phyloP scores from a whole-genome alignment of 129 eudicot genomes.

The Artemisia argyi region DNA sequence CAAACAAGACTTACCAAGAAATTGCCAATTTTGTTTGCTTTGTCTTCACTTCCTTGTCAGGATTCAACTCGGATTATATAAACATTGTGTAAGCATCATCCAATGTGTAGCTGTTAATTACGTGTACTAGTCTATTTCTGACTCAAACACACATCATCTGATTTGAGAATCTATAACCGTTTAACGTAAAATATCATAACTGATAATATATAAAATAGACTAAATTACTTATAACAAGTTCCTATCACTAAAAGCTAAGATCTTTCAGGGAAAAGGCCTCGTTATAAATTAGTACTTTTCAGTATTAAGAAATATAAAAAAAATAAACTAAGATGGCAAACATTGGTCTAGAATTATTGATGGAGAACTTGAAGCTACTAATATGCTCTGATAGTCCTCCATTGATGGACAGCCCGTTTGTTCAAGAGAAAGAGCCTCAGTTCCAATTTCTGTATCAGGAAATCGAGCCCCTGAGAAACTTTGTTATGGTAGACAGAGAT shows the following conservation, averaged over 20 bases:
- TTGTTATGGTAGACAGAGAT: conserved; percentile 29
- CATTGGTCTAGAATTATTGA: conserved; percentile 43
- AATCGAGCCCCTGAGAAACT: conserved; percentile 41
- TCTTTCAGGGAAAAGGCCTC: conserved; percentile 12
- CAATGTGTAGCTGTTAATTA: conserved; percentile 11
- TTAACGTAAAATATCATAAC: background rate
- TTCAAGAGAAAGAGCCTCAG: conserved; percentile 40
- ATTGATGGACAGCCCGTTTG: conserved; percentile 30
- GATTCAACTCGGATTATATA: conserved; percentile 11
- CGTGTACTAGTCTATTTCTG: conserved; percentile 26
- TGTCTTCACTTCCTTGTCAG: conserved; percentile 24
- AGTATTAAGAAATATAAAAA: conserved; percentile 7
- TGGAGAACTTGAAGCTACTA: conserved; percentile 45
- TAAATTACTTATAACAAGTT: background rate
- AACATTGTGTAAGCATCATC: conserved; percentile 22
- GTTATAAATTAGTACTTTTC: conserved; percentile 24
- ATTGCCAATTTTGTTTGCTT: conserved; percentile 10
- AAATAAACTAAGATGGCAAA: conserved; percentile 39
- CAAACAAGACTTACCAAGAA: conserved; percentile 20
- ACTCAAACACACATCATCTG: conserved; percentile 27
- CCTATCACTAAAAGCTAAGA: conserved; percentile 15
- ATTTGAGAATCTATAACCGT: conserved; percentile 11
- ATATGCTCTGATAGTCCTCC: conserved; percentile 16
- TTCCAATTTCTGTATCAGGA: conserved; percentile 40
- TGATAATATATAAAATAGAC: background rate